These are phyloP conservation scores for Stromatinia cepivora DNA, from an alignment of 2,329 filamentous ascomycete species.

Conservation along the genomic window DNA sequence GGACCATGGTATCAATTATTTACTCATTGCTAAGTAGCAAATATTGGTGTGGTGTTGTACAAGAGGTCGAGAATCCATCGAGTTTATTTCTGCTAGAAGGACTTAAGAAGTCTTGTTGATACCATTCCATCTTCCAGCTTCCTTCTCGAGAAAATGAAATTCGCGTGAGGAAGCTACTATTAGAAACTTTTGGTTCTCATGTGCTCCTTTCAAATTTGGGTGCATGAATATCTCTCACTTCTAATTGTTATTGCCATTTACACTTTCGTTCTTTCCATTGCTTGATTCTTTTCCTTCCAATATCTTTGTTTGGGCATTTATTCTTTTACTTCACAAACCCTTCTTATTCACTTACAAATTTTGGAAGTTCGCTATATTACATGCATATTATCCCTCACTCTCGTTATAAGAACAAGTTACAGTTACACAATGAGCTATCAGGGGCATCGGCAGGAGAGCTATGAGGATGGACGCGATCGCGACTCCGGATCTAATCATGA, in stretches of 20 bases:
- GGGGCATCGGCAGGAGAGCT: not conserved
- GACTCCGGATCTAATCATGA: not conserved
- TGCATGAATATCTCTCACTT: not conserved
- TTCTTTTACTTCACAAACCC: not conserved
- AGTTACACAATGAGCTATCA: not conserved
- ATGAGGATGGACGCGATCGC: not conserved
- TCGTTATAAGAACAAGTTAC: not conserved
- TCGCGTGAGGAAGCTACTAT: not conserved
- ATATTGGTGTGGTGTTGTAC: too few species aligned
- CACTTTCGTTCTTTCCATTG: not conserved
- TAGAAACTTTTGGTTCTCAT: not conserved
- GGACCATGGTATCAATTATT: not conserved
- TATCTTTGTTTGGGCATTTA: not conserved
- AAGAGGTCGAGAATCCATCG: not conserved
- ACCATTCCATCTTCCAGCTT: not conserved
- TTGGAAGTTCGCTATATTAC: not conserved
- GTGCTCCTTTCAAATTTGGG: not conserved
- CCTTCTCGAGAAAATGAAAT: not conserved
- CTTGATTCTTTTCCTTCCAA: not conserved
- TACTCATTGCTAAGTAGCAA: constrained; percentile 11
- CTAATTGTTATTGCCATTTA: not conserved
- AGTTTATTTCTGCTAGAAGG: not conserved
- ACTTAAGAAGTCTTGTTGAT: not conserved
- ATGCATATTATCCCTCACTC: not conserved
- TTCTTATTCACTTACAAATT: not conserved